phyloP scores from a whole-genome alignment of 345 rosid species.

The Crucihimalaya himalaica region DNA sequence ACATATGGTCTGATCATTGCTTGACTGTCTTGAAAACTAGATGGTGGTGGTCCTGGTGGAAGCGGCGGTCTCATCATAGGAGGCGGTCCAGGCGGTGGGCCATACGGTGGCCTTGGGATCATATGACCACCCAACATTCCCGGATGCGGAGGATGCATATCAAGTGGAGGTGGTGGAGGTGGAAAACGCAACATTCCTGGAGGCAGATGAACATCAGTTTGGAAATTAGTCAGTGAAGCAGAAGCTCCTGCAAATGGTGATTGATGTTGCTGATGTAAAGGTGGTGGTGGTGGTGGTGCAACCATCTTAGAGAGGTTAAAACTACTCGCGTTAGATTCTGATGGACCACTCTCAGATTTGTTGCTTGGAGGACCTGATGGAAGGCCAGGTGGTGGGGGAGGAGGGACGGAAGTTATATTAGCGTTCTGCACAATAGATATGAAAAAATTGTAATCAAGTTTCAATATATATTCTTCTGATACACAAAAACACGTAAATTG shows the following conservation, averaged over 20 bases:
- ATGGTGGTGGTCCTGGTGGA: slow-evolving; percentile 98
- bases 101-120: slow-evolving; percentile 82
- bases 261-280: slow-evolving; percentile 65
- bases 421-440: slow-evolving; percentile 46
- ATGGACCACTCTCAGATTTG: slow-evolving; percentile 49
- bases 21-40: slow-evolving; percentile 53
- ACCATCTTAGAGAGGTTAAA: slow-evolving; percentile 51
- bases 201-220: slow-evolving; percentile 58
- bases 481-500: neutral
- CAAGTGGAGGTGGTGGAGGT: slow-evolving; percentile 84
- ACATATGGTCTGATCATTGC: slow-evolving; percentile 50
- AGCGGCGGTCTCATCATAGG: slow-evolving; percentile 96
- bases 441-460: slow-evolving; percentile 11
- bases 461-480: neutral
- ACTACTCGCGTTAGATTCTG: slow-evolving; percentile 52
- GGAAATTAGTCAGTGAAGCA: slow-evolving; percentile 48
- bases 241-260: slow-evolving; percentile 52
- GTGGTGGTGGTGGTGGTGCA: slow-evolving; percentile 88
- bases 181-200: slow-evolving; percentile 74
- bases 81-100: slow-evolving; percentile 85
- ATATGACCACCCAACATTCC: slow-evolving; percentile 70
- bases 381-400: slow-evolving; percentile 65
- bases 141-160: slow-evolving; percentile 56
- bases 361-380: slow-evolving; percentile 47
- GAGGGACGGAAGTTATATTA: slow-evolving; percentile 53